Conservation (phyloP, 2,329 filamentous ascomycete genomes). For the Exophiala alcalophila region DNA sequence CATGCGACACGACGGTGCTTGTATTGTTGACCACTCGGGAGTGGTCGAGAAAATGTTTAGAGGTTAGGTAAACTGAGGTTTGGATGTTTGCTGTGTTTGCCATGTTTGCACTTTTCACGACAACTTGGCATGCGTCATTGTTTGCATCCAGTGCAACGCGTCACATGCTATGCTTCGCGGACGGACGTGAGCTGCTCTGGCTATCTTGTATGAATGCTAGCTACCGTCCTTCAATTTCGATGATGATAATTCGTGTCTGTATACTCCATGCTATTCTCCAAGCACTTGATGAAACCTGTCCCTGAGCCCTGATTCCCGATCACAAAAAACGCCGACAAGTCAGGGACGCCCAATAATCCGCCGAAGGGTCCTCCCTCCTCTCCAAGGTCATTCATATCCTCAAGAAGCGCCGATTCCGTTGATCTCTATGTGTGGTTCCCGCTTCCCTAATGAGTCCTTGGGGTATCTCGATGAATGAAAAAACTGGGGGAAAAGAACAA, state of each 20-base stretch:
- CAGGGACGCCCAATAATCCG: conserved; percentile 2
- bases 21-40: too few species aligned
- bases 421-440: conserved; percentile 19
- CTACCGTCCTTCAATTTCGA: background rate
- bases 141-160: conserved; percentile 12
- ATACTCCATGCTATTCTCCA: conserved; percentile 1
- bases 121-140: conserved; percentile 18
- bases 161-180: conserved; percentile 21
- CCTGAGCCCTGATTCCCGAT: background rate
- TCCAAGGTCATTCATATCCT: conserved; percentile 61
- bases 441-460: conserved; percentile 32
- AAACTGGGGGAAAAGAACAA: too few species aligned
- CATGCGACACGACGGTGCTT: too few species aligned
- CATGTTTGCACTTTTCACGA: conserved; percentile 16
- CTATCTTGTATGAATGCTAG: too few species aligned
- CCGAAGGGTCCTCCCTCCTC: conserved; percentile 7
- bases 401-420: conserved; percentile 36
- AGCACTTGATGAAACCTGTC: background rate
- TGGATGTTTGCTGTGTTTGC: conserved; percentile 11
- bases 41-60: background rate
- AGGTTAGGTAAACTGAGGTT: background rate
- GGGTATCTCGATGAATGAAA: conserved; percentile 28
- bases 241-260: background rate
- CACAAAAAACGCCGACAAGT: conserved; percentile 4
- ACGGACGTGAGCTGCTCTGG: too few species aligned